phyloP scores from a whole-genome alignment of 192 early-diverging fungal genomes.

The Backusella liffmaniae region DNA sequence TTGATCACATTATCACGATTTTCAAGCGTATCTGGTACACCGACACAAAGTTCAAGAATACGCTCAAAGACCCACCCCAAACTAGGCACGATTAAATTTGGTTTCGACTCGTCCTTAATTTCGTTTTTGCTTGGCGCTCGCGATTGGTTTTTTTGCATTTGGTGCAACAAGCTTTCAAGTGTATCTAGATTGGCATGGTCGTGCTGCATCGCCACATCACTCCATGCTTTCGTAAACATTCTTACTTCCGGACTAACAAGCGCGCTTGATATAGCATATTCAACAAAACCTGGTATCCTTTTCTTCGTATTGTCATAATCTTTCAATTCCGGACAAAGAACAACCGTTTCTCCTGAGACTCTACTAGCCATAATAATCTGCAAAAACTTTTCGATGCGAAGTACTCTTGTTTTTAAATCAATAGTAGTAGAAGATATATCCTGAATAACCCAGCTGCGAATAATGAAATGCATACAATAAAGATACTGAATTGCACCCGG shows the following conservation, averaged over 20 bases:
- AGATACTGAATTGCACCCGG: constrained; percentile 67
- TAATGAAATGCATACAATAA: constrained; percentile 62
- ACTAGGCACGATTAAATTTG: constrained; percentile 55
- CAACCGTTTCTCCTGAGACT: constrained; percentile 1
- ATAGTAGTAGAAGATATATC: constrained; percentile 54
- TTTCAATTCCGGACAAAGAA: background rate
- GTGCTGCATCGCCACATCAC: constrained; percentile 52
- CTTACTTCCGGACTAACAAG: constrained; percentile 72
- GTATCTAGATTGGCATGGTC: constrained; percentile 58
- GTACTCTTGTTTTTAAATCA: constrained; percentile 49
- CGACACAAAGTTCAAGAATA: constrained; percentile 68
- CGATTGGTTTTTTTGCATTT: constrained; percentile 1
- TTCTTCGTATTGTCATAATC: background rate
- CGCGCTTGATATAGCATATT: constrained; percentile 64
- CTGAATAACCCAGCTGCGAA: constrained; percentile 66
- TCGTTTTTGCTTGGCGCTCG: background rate
- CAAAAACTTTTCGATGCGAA: constrained; percentile 59
- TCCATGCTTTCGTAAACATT: constrained; percentile 63
- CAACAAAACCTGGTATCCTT: constrained; percentile 67
- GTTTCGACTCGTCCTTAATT: background rate
- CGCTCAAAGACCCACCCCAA: constrained; percentile 76
- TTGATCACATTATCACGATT: constrained; percentile 59
- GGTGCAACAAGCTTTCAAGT: constrained; percentile 37
- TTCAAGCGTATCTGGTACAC: constrained; percentile 56
- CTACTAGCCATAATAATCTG: constrained; percentile 58